Conservation (phyloP, 2,329 filamentous ascomycete species). For the Trichoderma atrobrunneum region DNA sequence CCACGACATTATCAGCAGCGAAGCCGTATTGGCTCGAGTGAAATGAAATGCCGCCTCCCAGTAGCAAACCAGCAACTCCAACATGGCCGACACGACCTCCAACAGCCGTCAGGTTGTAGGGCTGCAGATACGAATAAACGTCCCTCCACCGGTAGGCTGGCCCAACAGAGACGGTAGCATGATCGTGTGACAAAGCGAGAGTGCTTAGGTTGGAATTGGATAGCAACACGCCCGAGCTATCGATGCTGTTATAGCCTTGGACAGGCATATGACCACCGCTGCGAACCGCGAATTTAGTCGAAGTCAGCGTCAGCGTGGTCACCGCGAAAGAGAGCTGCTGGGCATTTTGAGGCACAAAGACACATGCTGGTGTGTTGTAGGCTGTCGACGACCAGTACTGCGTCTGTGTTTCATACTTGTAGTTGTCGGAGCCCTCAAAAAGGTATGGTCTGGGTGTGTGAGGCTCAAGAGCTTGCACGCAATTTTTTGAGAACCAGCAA, state of each 20-base stretch:
- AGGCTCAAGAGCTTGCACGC: slow-evolving; percentile 2
- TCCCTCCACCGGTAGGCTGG: slow-evolving; percentile 42
- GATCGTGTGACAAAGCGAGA: background rate
- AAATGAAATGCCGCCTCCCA: slow-evolving; percentile 29
- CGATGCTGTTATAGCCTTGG: slow-evolving; percentile 21
- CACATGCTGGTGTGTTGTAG: background rate
- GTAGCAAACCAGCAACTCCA: slow-evolving; percentile 31
- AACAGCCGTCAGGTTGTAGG: slow-evolving; percentile 38
- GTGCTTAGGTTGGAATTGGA: background rate
- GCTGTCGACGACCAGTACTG: background rate
- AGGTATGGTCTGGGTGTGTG: background rate
- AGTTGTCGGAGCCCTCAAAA: background rate
- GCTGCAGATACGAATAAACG: slow-evolving; percentile 26
- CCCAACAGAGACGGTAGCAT: slow-evolving; percentile 40
- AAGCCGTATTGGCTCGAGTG: slow-evolving; percentile 40
- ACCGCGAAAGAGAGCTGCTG: background rate
- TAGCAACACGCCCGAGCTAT: background rate
- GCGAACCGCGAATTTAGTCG: slow-evolving; percentile 22
- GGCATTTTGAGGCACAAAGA: background rate
- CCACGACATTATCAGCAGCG: slow-evolving; percentile 45
- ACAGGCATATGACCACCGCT: slow-evolving; percentile 19
- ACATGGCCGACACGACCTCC: slow-evolving; percentile 42
- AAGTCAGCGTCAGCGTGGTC: background rate
- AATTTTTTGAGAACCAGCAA: background rate
- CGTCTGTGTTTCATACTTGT: slow-evolving; percentile 2